These are phyloP conservation scores for Apiospora rasikravindrae DNA, from an alignment of 2,329 filamentous ascomycete genomes.

Conservation along the genomic window DNA sequence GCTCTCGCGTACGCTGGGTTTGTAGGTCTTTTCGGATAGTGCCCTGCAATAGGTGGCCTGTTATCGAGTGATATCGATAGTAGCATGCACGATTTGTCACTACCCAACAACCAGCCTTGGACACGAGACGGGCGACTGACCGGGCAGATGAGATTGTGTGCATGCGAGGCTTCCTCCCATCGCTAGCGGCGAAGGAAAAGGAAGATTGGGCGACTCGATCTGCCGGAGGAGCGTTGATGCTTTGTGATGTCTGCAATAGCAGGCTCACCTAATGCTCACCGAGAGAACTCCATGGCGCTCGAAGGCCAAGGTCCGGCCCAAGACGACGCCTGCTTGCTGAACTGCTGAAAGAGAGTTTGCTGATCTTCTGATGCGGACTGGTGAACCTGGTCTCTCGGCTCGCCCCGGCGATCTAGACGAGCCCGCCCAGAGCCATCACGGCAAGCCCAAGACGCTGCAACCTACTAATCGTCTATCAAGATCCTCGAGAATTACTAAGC, in stretches of 20 bases:
- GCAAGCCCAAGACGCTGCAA: background rate
- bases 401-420: background rate
- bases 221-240: background rate
- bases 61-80: background rate
- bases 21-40: background rate
- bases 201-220: background rate
- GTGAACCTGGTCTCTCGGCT: background rate
- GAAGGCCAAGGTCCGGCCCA: background rate
- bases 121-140: background rate
- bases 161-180: background rate
- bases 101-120: background rate
- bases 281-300: background rate
- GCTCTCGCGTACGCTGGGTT: background rate
- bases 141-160: background rate
- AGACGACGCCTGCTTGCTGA: background rate
- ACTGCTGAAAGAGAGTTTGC: background rate
- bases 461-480: background rate
- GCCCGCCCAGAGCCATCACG: background rate
- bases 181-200: no score
- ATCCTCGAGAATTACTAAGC: background rate
- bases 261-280: background rate
- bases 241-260: background rate
- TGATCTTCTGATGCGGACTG: background rate
- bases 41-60: conserved; percentile 6
- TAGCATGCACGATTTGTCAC: background rate